These are phyloP conservation scores for Cladosporium sp. DNA, from an alignment of 2,329 filamentous ascomycete species.

Conservation along the genomic window DNA sequence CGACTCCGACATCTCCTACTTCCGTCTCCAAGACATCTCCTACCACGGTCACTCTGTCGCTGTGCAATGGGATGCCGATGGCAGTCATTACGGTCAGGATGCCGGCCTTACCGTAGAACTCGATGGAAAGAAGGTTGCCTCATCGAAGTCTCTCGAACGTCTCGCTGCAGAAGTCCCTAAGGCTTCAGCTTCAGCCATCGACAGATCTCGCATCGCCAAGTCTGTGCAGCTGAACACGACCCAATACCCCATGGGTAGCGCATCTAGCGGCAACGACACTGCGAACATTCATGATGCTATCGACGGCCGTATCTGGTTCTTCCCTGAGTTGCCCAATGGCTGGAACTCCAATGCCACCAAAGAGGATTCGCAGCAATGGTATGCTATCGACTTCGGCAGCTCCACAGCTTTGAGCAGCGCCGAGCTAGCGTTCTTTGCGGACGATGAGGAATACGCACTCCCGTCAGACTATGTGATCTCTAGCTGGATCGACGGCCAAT, in stretches of 20 bases:
- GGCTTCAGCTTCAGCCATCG: constrained; percentile 25
- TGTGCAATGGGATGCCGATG: constrained; percentile 40
- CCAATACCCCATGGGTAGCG: constrained; percentile 31
- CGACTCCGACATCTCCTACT: constrained; percentile 33
- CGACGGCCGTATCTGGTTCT: constrained; percentile 40
- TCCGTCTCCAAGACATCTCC: constrained; percentile 38
- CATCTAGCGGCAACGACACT: constrained; percentile 26
- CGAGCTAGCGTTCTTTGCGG: constrained; percentile 37
- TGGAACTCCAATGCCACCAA: constrained; percentile 33
- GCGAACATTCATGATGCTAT: constrained; percentile 34
- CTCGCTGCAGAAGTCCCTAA: constrained; percentile 25
- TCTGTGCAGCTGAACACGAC: constrained; percentile 34
- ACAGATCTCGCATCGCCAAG: constrained; percentile 31
- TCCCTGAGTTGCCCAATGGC: constrained; percentile 36
- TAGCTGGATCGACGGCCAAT: constrained; percentile 23
- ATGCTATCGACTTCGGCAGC: constrained; percentile 34
- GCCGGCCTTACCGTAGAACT: constrained; percentile 34
- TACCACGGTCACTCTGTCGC: constrained; percentile 42
- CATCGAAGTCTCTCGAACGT: constrained; percentile 25
- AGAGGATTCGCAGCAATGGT: constrained; percentile 32
- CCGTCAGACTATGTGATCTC: constrained; percentile 32
- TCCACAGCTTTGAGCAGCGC: constrained; percentile 27
- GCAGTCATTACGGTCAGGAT: constrained; percentile 29
- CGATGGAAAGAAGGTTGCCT: constrained; percentile 32
- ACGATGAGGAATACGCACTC: constrained; percentile 27